Evolutionary conservation across 768 basidiomycete genomes (phyloP).

Genomic region (Floccularia luteovirens): DNA sequence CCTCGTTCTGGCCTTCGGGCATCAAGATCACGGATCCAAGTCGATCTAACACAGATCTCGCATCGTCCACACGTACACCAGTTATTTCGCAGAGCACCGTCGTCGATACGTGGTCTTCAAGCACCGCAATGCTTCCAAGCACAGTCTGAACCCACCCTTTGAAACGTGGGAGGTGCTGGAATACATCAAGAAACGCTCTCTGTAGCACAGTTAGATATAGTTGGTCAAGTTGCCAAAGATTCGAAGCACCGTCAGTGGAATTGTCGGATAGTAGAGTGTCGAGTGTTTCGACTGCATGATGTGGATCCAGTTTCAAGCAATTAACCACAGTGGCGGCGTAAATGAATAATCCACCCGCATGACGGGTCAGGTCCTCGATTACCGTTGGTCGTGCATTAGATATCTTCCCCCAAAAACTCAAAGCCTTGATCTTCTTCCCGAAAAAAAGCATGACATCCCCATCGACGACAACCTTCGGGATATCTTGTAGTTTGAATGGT

Average conservation of each 20-base stretch:
- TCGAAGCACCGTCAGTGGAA: neutral
- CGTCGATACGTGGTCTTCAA: neutral
- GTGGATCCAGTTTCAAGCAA: neutral
- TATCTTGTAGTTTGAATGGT: no score
- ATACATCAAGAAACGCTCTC: neutral
- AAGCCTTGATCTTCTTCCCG: no score
- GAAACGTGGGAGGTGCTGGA: neutral
- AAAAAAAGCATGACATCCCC: no score
- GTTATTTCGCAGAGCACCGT: neutral
- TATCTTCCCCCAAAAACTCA: no score
- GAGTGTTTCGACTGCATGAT: neutral
- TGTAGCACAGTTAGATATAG: neutral
- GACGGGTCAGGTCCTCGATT: neutral
- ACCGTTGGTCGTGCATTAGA: neutral
- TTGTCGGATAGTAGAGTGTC: neutral
- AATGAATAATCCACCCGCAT: neutral
- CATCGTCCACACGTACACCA: neutral
- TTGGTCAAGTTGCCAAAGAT: neutral
- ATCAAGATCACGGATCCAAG: neutral
- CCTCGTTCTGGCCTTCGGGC: no score
- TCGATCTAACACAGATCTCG: neutral
- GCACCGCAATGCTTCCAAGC: neutral
- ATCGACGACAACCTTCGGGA: no score
- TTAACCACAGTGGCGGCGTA: neutral
- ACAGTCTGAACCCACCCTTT: neutral